phyloP scores from a whole-genome alignment of 1,284 basidiomycete genomes.

The Puccinia sorghi region DNA sequence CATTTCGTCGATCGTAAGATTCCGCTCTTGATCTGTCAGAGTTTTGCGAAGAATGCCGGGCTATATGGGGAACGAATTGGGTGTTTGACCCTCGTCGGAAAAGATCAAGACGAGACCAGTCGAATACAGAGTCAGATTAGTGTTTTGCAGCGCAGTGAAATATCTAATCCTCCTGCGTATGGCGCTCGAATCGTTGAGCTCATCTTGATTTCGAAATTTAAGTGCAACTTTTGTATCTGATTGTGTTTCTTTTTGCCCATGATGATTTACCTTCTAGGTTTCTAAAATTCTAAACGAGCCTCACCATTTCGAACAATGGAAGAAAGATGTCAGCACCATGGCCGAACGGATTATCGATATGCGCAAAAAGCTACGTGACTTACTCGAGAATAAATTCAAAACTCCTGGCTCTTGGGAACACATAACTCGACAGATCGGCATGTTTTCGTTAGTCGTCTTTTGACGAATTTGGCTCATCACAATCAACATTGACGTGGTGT shows the following conservation, averaged over 20 bases:
- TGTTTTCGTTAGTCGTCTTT: slow-evolving; percentile 69
- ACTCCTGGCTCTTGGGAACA: slow-evolving; percentile 85
- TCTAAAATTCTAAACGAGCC: slow-evolving; percentile 74
- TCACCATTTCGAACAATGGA: slow-evolving; percentile 79
- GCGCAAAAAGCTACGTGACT: slow-evolving; percentile 74
- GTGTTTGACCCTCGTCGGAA: slow-evolving; percentile 71
- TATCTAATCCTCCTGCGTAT: slow-evolving; percentile 86
- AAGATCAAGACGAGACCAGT: slow-evolving; percentile 70
- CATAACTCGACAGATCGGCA: slow-evolving; percentile 83
- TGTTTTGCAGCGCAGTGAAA: slow-evolving; percentile 83
- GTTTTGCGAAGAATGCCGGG: slow-evolving; percentile 94
- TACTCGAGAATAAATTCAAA: slow-evolving; percentile 78
- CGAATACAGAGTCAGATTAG: slow-evolving; percentile 74
- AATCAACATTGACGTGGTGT: not conserved
- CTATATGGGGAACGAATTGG: slow-evolving; percentile 88
- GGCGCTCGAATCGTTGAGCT: slow-evolving; percentile 73
- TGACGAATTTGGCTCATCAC: not conserved
- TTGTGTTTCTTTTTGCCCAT: not conserved
- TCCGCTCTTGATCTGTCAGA: slow-evolving; percentile 86
- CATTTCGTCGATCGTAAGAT: slow-evolving; percentile 77
- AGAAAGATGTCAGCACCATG: slow-evolving; percentile 87
- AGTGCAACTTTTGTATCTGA: not conserved
- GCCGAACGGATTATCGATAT: slow-evolving; percentile 85
- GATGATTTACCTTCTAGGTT: slow-evolving; percentile 62
- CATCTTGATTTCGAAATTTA: slow-evolving; percentile 13